Conservation (phyloP, 208 protist genomes). For the Leishmania aethiopica region DNA sequence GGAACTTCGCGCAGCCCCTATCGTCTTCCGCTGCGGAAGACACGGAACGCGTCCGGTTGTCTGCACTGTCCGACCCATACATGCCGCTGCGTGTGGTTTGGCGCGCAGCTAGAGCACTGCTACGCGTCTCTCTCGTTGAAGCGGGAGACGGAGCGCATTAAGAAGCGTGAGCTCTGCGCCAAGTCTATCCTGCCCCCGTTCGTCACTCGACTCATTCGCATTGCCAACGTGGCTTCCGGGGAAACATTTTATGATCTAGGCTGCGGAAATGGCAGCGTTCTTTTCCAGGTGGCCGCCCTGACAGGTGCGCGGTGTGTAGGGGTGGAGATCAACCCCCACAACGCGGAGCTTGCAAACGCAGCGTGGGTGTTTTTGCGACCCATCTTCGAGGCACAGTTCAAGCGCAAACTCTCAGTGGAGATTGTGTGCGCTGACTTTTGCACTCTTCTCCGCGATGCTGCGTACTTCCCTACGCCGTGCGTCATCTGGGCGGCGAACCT, state of each 20-base stretch:
- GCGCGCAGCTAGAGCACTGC: constrained; percentile 37
- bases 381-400: constrained; percentile 47
- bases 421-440: constrained; percentile 80
- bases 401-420: constrained; percentile 48
- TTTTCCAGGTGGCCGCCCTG: constrained; percentile 80
- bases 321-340: constrained; percentile 73
- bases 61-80: constrained; percentile 44
- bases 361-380: constrained; percentile 60
- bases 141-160: constrained; percentile 48
- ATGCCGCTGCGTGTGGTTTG: constrained; percentile 66
- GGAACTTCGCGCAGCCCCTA: constrained; percentile 53
- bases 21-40: constrained; percentile 45
- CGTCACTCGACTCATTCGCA: constrained; percentile 59
- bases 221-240: constrained; percentile 33
- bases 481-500: constrained; percentile 84
- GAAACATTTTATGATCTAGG: constrained; percentile 87
- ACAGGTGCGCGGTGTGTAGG: constrained; percentile 81
- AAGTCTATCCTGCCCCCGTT: constrained; percentile 88
- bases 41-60: constrained; percentile 54
- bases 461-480: constrained; percentile 41
- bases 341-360: constrained; percentile 57
- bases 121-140: constrained; percentile 55
- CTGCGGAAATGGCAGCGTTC: constrained; percentile 87
- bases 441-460: constrained; percentile 32
- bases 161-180: constrained; percentile 71